A percentile compares a stretch with the other conserved stretches of the same genome.
Evolutionary conservation across 805 yeast genomes (phyloP).

Genomic region (Ogataea pini): DNA sequence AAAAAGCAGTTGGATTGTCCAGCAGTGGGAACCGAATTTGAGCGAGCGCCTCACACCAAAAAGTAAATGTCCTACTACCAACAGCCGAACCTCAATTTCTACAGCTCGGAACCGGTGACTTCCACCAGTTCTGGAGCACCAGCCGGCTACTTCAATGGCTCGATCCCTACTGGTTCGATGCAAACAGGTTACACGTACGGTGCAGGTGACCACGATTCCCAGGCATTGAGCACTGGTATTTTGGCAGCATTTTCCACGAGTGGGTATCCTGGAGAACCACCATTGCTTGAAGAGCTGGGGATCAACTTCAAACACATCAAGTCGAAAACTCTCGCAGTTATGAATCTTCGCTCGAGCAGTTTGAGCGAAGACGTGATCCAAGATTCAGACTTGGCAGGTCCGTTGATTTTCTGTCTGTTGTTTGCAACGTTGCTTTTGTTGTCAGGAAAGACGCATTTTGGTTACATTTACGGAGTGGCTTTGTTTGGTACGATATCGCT

Average conservation of each 20-base stretch:
- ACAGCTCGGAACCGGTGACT: conserved; percentile 8
- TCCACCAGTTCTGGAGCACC: conserved; percentile 8
- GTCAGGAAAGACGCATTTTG: conserved; percentile 94
- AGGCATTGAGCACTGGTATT: conserved; percentile 66
- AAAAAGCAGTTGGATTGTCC: too few species aligned
- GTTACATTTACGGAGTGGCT: conserved; percentile 95
- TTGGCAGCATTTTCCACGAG: conserved; percentile 90
- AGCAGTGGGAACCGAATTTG: too few species aligned
- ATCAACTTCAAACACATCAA: conserved; percentile 88
- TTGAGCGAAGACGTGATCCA: conserved; percentile 75
- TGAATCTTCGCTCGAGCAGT: conserved; percentile 64
- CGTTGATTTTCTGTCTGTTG: conserved; percentile 80
- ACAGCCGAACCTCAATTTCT: conserved; percentile 26
- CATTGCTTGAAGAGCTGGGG: conserved; percentile 88
- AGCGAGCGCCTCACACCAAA: not conserved
- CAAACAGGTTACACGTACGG: conserved; percentile 25
- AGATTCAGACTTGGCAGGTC: conserved; percentile 95
- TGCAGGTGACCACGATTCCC: conserved; percentile 33
- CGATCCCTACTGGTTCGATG: conserved; percentile 33
- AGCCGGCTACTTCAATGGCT: conserved; percentile 18
- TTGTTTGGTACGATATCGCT: conserved; percentile 83
- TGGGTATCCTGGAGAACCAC: conserved; percentile 95
- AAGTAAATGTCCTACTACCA: conserved; percentile 38
- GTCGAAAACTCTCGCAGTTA: conserved; percentile 79
- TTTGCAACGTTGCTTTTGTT: conserved; percentile 82